Evolutionary conservation across 23 red algal species (phyloP).

Genomic region (Chondrus crispus): DNA sequence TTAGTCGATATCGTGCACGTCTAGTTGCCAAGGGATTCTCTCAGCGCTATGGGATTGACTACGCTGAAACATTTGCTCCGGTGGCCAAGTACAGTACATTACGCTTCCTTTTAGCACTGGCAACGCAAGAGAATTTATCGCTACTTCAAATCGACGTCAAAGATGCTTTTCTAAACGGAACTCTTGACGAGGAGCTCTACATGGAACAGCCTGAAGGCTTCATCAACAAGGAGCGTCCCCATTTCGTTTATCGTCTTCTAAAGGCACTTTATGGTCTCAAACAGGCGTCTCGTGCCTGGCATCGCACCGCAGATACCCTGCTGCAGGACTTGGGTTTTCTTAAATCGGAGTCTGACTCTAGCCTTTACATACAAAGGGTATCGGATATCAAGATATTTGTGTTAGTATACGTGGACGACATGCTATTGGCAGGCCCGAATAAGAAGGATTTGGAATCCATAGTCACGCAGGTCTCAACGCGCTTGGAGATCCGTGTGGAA

Average conservation of each 20-base stretch:
- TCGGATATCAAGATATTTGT: not conserved
- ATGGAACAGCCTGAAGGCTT: not conserved
- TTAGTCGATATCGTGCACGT: not conserved
- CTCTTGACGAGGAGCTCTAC: not conserved
- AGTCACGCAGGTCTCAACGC: not conserved
- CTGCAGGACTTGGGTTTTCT: not conserved
- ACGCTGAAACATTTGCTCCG: not conserved
- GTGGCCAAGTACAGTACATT: not conserved
- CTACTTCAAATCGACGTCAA: not conserved
- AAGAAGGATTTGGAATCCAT: not conserved
- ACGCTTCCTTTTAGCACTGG: not conserved
- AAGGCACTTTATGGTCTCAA: slow-evolving; percentile 16
- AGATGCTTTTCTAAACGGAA: not conserved
- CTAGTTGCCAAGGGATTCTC: not conserved
- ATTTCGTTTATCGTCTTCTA: not conserved
- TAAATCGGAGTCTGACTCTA: not conserved
- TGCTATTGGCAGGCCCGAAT: not conserved
- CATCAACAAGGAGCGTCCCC: not conserved
- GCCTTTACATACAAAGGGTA: not conserved
- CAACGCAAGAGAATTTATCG: not conserved
- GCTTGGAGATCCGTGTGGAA: not conserved
- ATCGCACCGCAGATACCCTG: not conserved
- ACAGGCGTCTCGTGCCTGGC: not conserved
- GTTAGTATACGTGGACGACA: not conserved
- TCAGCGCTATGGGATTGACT: not conserved